Conservation (phyloP, 2,329 filamentous ascomycete genomes). For the Whalleya microplaca region DNA sequence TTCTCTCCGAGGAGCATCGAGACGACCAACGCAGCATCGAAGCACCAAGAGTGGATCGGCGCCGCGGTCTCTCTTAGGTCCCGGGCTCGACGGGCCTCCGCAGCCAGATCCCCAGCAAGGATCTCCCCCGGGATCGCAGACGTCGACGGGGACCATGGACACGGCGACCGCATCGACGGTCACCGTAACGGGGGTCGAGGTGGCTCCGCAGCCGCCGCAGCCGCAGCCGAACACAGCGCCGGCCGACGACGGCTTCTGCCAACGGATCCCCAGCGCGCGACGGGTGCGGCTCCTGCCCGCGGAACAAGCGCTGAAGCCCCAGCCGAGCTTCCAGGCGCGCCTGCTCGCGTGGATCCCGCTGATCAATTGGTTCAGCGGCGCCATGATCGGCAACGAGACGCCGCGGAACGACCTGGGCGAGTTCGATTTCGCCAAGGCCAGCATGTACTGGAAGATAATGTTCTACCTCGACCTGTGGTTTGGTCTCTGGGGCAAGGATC, state of each 20-base stretch:
- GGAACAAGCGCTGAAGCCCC: slow-evolving; percentile 71
- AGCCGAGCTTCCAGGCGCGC: slow-evolving; percentile 66
- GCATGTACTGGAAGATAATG: slow-evolving; percentile 69
- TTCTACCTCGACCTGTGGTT: slow-evolving; percentile 65
- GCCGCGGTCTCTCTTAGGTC: slow-evolving; percentile 38
- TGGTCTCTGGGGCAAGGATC: slow-evolving; percentile 61
- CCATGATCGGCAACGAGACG: slow-evolving; percentile 75
- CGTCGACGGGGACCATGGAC: slow-evolving; percentile 61
- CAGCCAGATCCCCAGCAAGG: slow-evolving; percentile 41
- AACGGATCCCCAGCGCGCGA: slow-evolving; percentile 68
- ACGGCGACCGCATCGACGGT: slow-evolving; percentile 51
- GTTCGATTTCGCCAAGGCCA: slow-evolving; percentile 75
- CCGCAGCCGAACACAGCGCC: slow-evolving; percentile 11
- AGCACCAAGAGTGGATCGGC: slow-evolving; percentile 29
- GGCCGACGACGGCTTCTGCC: slow-evolving; percentile 51
- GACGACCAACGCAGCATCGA: slow-evolving; percentile 31
- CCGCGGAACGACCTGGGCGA: slow-evolving; percentile 73
- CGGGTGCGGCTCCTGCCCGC: slow-evolving; percentile 68
- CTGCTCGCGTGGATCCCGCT: slow-evolving; percentile 69
- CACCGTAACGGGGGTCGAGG: slow-evolving; percentile 45
- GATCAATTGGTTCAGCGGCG: slow-evolving; percentile 71
- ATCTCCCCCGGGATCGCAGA: slow-evolving; percentile 49
- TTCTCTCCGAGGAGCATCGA: slow-evolving; percentile 14
- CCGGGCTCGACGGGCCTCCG: slow-evolving; percentile 9
- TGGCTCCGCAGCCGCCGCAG: slow-evolving; percentile 6